Conservation (phyloP, 495 filamentous ascomycete genomes). For the Cenococcum geophilum region DNA sequence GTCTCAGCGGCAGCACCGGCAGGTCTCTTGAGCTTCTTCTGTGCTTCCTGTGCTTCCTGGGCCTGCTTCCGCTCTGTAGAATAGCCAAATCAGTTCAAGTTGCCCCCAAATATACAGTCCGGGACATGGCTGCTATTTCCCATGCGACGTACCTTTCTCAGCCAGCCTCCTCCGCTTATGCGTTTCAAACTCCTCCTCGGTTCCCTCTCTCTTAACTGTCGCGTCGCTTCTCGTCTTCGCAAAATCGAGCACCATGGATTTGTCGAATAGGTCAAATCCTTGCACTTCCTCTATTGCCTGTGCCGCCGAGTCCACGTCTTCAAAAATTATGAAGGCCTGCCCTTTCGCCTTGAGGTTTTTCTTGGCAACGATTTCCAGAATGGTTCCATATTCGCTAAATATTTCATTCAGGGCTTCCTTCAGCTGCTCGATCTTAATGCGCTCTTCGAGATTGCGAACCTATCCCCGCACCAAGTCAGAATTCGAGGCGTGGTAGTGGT, state of each 20-base stretch:
- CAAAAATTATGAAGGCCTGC: slow-evolving; percentile 95
- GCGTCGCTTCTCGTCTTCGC: slow-evolving; percentile 85
- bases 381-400: slow-evolving; percentile 84
- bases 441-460: slow-evolving; percentile 90
- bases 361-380: slow-evolving; percentile 91
- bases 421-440: slow-evolving; percentile 73
- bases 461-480: slow-evolving; percentile 34
- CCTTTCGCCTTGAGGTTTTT: slow-evolving; percentile 87
- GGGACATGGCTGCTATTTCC: neutral
- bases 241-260: slow-evolving; percentile 82
- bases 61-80: slow-evolving; percentile 83
- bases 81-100: neutral
- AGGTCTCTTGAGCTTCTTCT: slow-evolving; percentile 75
- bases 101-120: neutral
- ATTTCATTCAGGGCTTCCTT: slow-evolving; percentile 67
- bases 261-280: slow-evolving; percentile 89
- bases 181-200: slow-evolving; percentile 72
- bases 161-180: slow-evolving; percentile 82
- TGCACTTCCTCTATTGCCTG: slow-evolving; percentile 84
- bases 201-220: slow-evolving; percentile 66
- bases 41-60: slow-evolving; percentile 69
- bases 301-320: slow-evolving; percentile 64
- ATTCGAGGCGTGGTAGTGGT: neutral
- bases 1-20: slow-evolving; percentile 49
- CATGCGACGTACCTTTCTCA: slow-evolving; percentile 48